Conservation (phyloP, 1,139 yeast genomes). For the Hyphopichia burtonii region DNA sequence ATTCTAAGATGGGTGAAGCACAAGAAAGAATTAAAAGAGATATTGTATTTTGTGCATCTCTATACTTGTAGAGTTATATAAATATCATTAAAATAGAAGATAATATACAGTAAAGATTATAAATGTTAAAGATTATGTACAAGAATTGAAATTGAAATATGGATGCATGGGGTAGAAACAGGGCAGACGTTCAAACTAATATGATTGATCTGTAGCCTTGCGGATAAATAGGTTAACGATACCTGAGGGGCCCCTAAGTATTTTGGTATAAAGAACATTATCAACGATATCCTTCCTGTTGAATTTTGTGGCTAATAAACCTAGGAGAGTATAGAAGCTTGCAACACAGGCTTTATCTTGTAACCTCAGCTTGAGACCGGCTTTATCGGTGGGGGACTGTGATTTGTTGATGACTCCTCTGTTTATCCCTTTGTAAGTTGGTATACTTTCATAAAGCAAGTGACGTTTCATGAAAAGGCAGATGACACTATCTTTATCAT, state of each 20-base stretch:
- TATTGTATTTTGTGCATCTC: constrained; percentile 94
- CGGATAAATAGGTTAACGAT: constrained; percentile 15
- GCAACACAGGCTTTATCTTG: constrained; percentile 30
- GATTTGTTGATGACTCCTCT: constrained; percentile 5
- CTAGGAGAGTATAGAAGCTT: constrained; percentile 41
- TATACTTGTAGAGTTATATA: constrained; percentile 54
- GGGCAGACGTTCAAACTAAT: no score
- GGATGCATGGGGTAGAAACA: background rate
- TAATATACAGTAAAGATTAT: background rate
- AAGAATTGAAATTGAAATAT: background rate
- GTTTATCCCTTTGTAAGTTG: constrained; percentile 32
- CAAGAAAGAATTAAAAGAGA: constrained; percentile 95
- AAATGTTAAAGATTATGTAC: background rate
- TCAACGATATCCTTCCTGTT: constrained; percentile 22
- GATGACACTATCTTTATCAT: constrained; percentile 4
- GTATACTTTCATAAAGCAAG: constrained; percentile 23
- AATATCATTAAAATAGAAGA: background rate
- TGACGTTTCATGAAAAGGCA: constrained; percentile 33
- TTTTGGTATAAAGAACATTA: constrained; percentile 26
- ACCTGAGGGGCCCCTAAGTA: constrained; percentile 30
- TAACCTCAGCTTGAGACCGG: constrained; percentile 10
- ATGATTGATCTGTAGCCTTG: constrained; percentile 7
- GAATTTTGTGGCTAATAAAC: constrained; percentile 31
- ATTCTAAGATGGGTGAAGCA: constrained; percentile 85
- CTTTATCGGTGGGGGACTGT: background rate